Conservation (phyloP, 257 asterid species). For the Salvia miltiorrhiza region DNA sequence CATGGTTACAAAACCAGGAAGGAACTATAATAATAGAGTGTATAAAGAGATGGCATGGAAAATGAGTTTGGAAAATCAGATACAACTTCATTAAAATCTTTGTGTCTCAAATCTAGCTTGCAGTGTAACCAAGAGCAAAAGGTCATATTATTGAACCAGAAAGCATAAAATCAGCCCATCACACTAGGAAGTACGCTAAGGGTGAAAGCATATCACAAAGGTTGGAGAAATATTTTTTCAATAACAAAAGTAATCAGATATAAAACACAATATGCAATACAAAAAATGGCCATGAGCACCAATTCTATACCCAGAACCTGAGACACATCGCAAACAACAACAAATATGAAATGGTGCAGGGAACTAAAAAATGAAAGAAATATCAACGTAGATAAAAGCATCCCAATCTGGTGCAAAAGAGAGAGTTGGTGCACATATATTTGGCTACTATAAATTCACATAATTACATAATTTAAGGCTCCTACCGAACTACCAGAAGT, state of each 20-base stretch:
- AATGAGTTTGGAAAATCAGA: not conserved
- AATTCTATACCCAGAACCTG: not conserved
- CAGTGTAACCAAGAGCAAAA: not conserved
- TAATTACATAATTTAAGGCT: not conserved
- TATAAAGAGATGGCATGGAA: not conserved
- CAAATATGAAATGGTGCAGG: not conserved
- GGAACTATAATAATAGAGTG: not conserved
- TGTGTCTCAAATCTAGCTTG: not conserved
- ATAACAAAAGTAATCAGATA: not conserved
- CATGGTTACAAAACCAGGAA: not conserved
- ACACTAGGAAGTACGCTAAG: not conserved
- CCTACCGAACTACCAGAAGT: not conserved
- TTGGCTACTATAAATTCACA: not conserved
- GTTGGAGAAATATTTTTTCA: not conserved
- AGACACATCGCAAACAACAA: conserved; percentile 1
- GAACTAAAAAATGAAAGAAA: not conserved
- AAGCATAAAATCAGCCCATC: not conserved
- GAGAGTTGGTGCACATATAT: not conserved
- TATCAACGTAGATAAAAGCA: not conserved
- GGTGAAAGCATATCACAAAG: not conserved
- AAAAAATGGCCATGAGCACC: not conserved
- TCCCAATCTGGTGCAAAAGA: conserved; percentile 1
- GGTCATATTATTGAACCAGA: not conserved
- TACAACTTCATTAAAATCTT: not conserved
- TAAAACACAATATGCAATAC: not conserved